A percentile compares a stretch with the other conserved stretches of the same genome.
phyloP scores from a whole-genome alignment of 1,284 basidiomycete species.

The Ceratobasidium sp. region DNA sequence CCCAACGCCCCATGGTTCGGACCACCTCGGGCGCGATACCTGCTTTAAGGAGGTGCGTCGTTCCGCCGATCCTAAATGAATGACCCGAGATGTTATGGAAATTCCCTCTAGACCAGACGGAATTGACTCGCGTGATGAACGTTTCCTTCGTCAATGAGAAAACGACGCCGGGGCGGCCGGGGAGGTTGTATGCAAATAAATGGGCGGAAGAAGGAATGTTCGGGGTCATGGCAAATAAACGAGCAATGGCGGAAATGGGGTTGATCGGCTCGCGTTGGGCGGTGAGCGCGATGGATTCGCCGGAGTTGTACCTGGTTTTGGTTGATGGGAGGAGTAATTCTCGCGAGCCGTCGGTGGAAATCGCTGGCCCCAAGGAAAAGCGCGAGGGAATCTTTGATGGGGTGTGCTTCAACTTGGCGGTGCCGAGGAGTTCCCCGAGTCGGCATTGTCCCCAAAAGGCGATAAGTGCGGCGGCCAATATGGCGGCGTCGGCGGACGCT shows the following conservation, averaged over 20 bases:
- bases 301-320: not conserved
- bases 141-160: not conserved
- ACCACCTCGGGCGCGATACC: slow-evolving; percentile 58
- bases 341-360: not conserved
- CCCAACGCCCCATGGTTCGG: slow-evolving; percentile 55
- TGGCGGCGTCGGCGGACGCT: slow-evolving; percentile 1
- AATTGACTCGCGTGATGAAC: slow-evolving; percentile 31
- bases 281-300: slow-evolving; percentile 4
- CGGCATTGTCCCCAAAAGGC: slow-evolving; percentile 38
- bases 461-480: not conserved
- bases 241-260: not conserved
- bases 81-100: slow-evolving; percentile 52
- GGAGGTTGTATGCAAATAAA: not conserved
- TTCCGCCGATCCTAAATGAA: slow-evolving; percentile 58
- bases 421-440: slow-evolving; percentile 30
- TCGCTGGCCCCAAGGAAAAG: not conserved
- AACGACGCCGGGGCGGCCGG: too few species aligned
- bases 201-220: not conserved
- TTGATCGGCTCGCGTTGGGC: not conserved
- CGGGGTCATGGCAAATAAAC: not conserved
- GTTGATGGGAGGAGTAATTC: slow-evolving; percentile 7
- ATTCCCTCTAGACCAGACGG: slow-evolving; percentile 39
- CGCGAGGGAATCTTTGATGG: not conserved
- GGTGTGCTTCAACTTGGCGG: not conserved
- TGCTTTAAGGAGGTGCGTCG: slow-evolving; percentile 55